Base-by-base conservation (phyloP, 2,329 filamentous ascomycete genomes). In the Ceratocystis diversiconidia region DNA sequence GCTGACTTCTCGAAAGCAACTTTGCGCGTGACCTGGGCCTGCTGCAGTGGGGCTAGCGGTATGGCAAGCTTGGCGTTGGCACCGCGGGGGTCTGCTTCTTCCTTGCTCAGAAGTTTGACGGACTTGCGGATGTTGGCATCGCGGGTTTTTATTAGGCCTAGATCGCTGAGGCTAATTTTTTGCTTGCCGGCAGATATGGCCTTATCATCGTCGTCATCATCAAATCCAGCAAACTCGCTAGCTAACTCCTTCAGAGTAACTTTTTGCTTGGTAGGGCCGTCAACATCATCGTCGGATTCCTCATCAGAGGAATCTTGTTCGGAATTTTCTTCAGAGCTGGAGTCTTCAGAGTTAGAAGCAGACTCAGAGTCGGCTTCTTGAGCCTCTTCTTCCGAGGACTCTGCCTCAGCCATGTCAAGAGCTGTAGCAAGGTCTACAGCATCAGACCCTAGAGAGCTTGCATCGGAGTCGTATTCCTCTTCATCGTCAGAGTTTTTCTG, bases 1-100 rank as follows among this genome's bases (percentile, higher is more conserved):
- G 95, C 96, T 62, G 90, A 92, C 78, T 96, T 92, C 44, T 91
- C 85, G 71, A 92, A 95, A 2, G 94, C 94, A 28, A 85, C 90
- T 63, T 80, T 79, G 63, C 94, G 89, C 71, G 95, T 87, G 17
- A 96, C 76, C 62, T 86, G 85, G 72, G 92, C 91, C 74, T 97
- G 92, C 71, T 95, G 88, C 68, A 92, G 83, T 73, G 89, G 91
- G 1, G 90, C 85, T 4, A 96, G 80, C 15, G 92, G 92, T 1
- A 92, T 88, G 36, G 88, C 85, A 3, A 97, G 81, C 74, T 90
- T 95, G 78, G 78, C 72, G 61, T 75, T 73, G 71, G 80, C 76
- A 0, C 76, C 74, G 0, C 76, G 73, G 41, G 72, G 74, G 67
- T 76, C 76, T 70, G 83, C 84, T 60, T 82, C 78, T 69, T 86